Evolutionary conservation across 495 filamentous ascomycete genomes (phyloP).

Genomic region (Pseudoneurospora amorphoporcata): DNA sequence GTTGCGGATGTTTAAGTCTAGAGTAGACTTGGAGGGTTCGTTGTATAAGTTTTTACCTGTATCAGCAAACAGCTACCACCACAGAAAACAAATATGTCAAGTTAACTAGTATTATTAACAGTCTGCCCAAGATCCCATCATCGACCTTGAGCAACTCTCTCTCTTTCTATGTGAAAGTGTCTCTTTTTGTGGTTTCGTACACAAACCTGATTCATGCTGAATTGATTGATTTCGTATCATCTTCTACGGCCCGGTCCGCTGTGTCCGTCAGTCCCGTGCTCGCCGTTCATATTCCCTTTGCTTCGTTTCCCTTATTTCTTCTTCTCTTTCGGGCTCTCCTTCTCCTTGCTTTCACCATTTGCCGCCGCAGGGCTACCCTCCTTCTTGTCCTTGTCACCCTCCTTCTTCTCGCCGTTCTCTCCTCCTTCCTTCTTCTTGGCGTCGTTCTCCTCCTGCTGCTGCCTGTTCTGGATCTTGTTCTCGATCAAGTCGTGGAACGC

Average conservation of each 20-base stretch:
- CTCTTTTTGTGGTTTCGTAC: background rate
- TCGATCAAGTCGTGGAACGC: constrained; percentile 99
- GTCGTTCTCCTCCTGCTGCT: constrained; percentile 93
- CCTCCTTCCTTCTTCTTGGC: constrained; percentile 50
- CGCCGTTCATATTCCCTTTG: background rate
- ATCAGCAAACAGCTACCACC: background rate
- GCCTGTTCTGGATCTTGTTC: constrained; percentile 98
- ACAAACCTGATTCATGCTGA: background rate
- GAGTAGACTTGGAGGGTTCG: background rate
- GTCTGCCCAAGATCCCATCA: background rate
- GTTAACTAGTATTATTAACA: background rate
- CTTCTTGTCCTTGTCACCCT: constrained; percentile 46
- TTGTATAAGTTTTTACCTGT: background rate
- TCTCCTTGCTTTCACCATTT: constrained; percentile 47
- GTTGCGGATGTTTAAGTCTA: constrained; percentile 49
- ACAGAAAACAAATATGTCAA: background rate
- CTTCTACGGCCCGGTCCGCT: background rate
- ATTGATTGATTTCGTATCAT: background rate
- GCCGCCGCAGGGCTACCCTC: constrained; percentile 45
- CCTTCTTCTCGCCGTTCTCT: constrained; percentile 31
- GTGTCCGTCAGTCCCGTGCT: background rate
- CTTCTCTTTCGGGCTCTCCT: constrained; percentile 24
- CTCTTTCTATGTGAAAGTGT: background rate
- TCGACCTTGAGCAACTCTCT: background rate
- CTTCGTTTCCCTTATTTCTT: constrained; percentile 20